These are phyloP conservation scores for Talaromyces borbonicus DNA, from an alignment of 495 filamentous ascomycete species.

Conservation along the genomic window DNA sequence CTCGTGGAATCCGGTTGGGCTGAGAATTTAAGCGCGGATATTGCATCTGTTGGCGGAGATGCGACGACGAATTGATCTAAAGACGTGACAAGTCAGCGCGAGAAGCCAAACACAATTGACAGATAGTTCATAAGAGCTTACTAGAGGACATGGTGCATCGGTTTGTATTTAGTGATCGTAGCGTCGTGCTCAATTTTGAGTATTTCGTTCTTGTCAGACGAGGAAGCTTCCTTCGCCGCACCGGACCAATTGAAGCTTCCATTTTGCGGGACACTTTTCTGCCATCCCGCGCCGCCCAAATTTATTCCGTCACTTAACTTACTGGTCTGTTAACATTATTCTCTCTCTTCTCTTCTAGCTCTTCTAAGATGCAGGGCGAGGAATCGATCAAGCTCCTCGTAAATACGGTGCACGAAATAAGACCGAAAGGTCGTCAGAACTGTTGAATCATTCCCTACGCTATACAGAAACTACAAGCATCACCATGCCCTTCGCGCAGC, in stretches of 20 bases:
- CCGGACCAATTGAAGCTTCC: conserved; percentile 21
- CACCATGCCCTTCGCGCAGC: conserved; percentile 56
- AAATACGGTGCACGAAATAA: no score
- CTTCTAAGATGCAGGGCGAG: no score
- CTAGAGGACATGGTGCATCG: conserved; percentile 7
- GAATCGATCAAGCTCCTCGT: no score
- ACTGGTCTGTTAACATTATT: background rate
- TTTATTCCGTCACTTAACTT: conserved; percentile 1
- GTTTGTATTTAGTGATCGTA: background rate
- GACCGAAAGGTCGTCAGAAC: no score
- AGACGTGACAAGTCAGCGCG: no score
- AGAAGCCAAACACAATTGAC: no score
- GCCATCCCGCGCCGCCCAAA: conserved; percentile 1
- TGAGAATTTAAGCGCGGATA: conserved; percentile 79
- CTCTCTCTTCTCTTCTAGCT: background rate
- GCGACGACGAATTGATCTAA: conserved; percentile 39
- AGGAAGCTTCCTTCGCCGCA: conserved; percentile 8
- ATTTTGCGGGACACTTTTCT: conserved; percentile 10
- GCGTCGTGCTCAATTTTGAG: no score
- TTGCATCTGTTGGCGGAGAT: conserved; percentile 72
- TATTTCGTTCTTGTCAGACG: no score
- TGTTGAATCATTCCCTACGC: background rate
- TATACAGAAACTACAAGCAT: background rate
- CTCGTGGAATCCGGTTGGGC: conserved; percentile 52
- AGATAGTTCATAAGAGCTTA: background rate